phyloP scores from a whole-genome alignment of 2,329 filamentous ascomycete species.

The Orbilia brochopaga region DNA sequence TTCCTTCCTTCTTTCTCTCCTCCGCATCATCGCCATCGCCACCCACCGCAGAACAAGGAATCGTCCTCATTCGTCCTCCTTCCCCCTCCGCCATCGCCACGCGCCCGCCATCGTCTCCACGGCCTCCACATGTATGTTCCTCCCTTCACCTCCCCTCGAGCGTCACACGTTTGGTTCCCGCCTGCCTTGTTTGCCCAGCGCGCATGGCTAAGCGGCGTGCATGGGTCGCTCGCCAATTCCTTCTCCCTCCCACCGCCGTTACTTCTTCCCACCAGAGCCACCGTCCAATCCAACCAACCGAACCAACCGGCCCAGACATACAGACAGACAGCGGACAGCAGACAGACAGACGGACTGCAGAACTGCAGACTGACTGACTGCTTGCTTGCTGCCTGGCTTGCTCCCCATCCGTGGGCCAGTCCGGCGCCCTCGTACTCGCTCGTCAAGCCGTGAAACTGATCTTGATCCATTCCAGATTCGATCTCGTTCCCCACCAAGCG shows the following conservation, averaged over 20 bases:
- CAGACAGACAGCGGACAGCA: background rate
- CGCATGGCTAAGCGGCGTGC: conserved; percentile 46
- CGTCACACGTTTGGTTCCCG: background rate
- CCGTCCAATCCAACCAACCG: background rate
- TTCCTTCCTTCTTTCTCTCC: background rate
- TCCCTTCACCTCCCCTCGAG: background rate
- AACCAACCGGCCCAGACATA: background rate
- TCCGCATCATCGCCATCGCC: background rate
- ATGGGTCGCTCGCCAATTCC: conserved; percentile 49
- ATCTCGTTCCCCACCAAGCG: conserved; percentile 37
- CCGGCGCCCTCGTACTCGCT: conserved; percentile 31
- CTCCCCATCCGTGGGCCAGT: background rate
- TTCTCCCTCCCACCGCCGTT: conserved; percentile 25
- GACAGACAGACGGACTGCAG: background rate
- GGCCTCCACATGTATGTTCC: background rate
- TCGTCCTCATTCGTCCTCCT: too few relatives aligned
- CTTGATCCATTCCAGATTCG: conserved; percentile 37
- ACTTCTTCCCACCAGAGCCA: background rate
- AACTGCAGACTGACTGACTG: too few relatives aligned
- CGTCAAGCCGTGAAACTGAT: conserved; percentile 30
- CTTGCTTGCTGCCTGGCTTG: background rate
- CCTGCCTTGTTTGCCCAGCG: conserved; percentile 4
- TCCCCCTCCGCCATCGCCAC: background rate
- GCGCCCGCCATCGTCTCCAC: background rate
- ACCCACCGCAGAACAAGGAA: too few relatives aligned